Conservation (phyloP, 805 yeast species). For the Yarrowia deformans region DNA sequence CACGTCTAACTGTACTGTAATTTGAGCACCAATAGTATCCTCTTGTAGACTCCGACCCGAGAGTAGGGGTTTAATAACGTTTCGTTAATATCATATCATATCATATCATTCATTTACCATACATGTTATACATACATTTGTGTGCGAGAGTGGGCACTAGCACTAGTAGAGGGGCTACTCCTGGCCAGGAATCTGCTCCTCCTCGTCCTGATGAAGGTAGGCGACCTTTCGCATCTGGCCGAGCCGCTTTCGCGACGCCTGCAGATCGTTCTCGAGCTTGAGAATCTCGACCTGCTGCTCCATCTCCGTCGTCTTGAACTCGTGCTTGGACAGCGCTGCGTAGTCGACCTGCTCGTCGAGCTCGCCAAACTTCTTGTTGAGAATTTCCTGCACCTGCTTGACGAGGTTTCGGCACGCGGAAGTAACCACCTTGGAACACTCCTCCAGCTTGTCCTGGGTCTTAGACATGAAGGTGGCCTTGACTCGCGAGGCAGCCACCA, state of each 20-base stretch:
- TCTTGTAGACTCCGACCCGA: too few species aligned
- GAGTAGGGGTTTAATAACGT: too few species aligned
- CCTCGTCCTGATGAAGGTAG: constrained; percentile 71
- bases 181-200: constrained; percentile 47
- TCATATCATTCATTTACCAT: constrained; percentile 22
- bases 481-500: constrained; percentile 89
- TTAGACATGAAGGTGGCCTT: constrained; percentile 79
- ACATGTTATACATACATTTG: constrained; percentile 5
- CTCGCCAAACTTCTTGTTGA: constrained; percentile 47
- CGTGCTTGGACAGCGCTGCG: constrained; percentile 72
- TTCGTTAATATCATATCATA: too few species aligned
- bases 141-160: neutral
- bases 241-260: constrained; percentile 75
- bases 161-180: neutral
- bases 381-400: constrained; percentile 67
- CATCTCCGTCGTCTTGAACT: constrained; percentile 86
- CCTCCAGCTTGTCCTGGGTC: constrained; percentile 76
- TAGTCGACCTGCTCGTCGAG: constrained; percentile 61
- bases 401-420: constrained; percentile 80
- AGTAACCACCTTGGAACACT: constrained; percentile 71
- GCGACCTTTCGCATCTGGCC: constrained; percentile 85
- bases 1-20: too few species aligned
- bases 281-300: constrained; percentile 91
- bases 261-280: constrained; percentile 77
- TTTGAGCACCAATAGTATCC: too few species aligned